Evolutionary conservation across 345 rosid species (phyloP).

Genomic region (Triadica sebifera): DNA sequence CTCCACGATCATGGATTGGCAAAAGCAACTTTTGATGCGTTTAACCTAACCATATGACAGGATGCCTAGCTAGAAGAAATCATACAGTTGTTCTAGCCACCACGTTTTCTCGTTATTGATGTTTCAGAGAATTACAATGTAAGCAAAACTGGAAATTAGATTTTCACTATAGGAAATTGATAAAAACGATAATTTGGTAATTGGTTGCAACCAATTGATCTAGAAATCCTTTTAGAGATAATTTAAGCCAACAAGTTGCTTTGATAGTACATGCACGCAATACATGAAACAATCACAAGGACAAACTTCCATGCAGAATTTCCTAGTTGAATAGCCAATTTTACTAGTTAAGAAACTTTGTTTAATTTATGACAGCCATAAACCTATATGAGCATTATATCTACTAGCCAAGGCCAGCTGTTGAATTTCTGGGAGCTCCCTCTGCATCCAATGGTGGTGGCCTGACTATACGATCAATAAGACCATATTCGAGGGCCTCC

Average conservation of each 20-base stretch:
- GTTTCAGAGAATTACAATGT: no score
- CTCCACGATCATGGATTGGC: no score
- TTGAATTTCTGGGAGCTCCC: constrained; percentile 45
- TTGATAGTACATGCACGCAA: neutral
- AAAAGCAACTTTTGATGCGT: no score
- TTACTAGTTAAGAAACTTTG: neutral
- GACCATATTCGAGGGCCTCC: constrained; percentile 80
- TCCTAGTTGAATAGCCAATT: neutral
- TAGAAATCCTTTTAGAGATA: neutral
- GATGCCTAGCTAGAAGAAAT: no score
- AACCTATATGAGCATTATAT: neutral
- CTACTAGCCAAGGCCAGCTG: constrained; percentile 55
- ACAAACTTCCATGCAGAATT: constrained; percentile 4
- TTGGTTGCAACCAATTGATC: neutral
- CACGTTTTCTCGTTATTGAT: no score
- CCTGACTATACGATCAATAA: constrained; percentile 67
- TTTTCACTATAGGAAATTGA: no score
- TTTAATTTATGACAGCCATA: neutral
- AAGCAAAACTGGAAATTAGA: no score
- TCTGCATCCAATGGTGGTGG: constrained; percentile 62
- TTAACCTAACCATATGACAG: no score
- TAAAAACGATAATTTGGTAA: neutral
- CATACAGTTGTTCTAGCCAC: no score
- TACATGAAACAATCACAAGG: constrained; percentile 10
- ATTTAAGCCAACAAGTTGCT: neutral